A percentile compares a stretch with the other conserved stretches of the same genome.
phyloP scores from a whole-genome alignment of 345 rosid genomes.

The Boechera retrofracta region DNA sequence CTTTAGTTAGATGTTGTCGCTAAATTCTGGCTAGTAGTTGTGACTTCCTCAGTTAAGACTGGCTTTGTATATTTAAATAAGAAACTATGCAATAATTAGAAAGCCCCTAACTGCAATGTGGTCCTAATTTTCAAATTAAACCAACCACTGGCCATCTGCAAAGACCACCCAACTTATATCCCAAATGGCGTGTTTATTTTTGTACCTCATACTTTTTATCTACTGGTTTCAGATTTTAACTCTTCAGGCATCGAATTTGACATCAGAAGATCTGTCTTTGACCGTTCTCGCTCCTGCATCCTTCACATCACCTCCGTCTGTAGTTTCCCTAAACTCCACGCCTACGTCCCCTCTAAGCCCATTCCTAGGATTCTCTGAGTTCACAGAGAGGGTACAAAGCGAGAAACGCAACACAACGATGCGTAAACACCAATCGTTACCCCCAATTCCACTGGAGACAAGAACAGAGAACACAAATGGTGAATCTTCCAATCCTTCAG shows the following conservation, averaged over 20 bases:
- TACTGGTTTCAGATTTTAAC: slow-evolving; percentile 76
- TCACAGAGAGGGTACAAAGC: slow-evolving; percentile 56
- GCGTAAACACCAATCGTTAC: slow-evolving; percentile 47
- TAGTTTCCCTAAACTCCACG: slow-evolving; percentile 80
- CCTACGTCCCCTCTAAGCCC: slow-evolving; percentile 71
- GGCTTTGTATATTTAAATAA: slow-evolving; percentile 9
- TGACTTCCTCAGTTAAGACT: slow-evolving; percentile 1
- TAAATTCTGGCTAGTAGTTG: slow-evolving; percentile 24
- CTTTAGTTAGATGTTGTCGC: background rate
- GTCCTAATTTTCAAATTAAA: background rate
- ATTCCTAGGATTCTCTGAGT: slow-evolving; percentile 64
- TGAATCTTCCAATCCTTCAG: slow-evolving; percentile 65
- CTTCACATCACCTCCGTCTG: slow-evolving; percentile 81
- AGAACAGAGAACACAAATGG: slow-evolving; percentile 45
- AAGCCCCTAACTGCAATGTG: background rate
- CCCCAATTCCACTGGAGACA: slow-evolving; percentile 44
- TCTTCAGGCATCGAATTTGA: slow-evolving; percentile 93
- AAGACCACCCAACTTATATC: background rate
- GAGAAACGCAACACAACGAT: slow-evolving; percentile 45
- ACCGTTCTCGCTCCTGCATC: slow-evolving; percentile 96
- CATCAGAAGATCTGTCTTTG: slow-evolving; percentile 85
- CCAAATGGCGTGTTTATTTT: slow-evolving; percentile 6
- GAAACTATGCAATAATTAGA: background rate
- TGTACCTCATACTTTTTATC: slow-evolving; percentile 34
- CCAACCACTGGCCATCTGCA: slow-evolving; percentile 2